phyloP scores from a whole-genome alignment of 2,329 filamentous ascomycete species.

The Aspergillus thermomutatus region DNA sequence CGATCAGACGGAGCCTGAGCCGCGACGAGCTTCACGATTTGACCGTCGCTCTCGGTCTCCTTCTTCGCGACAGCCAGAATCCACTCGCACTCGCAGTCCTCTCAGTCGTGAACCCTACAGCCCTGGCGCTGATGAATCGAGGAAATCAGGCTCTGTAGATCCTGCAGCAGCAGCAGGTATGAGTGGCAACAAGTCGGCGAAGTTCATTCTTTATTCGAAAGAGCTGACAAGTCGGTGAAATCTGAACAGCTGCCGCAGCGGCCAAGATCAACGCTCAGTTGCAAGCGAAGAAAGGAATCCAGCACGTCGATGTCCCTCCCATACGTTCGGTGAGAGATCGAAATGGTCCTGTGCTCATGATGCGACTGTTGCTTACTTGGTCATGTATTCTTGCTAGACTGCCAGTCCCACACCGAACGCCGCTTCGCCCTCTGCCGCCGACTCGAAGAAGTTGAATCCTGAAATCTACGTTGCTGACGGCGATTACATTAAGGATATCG shows the following conservation, averaged over 20 bases:
- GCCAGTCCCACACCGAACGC: conserved; percentile 54
- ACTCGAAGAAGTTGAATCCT: conserved; percentile 65
- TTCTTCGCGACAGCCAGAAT: conserved; percentile 62
- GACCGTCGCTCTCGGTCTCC: conserved; percentile 90
- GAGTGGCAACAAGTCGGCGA: conserved; percentile 4
- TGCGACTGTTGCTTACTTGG: neutral
- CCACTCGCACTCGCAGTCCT: conserved; percentile 77
- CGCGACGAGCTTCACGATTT: conserved; percentile 74
- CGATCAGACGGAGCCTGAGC: conserved; percentile 83
- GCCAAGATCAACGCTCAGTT: conserved; percentile 82
- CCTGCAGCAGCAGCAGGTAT: conserved; percentile 75
- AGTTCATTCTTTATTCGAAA: neutral
- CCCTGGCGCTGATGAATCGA: conserved; percentile 41
- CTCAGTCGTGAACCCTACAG: conserved; percentile 53
- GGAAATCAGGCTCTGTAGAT: conserved; percentile 55
- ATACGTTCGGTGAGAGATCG: conserved; percentile 57
- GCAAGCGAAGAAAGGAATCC: conserved; percentile 81
- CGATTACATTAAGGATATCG: conserved; percentile 98
- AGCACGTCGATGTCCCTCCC: conserved; percentile 85
- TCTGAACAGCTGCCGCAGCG: conserved; percentile 70
- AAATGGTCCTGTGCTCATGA: conserved; percentile 11
- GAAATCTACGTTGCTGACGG: conserved; percentile 94
- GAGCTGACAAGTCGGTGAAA: conserved; percentile 14
- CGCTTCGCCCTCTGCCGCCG: conserved; percentile 48
- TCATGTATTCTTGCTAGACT: conserved; percentile 28